Conservation (phyloP, 371 early-diverging fungal genomes). For the Actinomucor elegans region DNA sequence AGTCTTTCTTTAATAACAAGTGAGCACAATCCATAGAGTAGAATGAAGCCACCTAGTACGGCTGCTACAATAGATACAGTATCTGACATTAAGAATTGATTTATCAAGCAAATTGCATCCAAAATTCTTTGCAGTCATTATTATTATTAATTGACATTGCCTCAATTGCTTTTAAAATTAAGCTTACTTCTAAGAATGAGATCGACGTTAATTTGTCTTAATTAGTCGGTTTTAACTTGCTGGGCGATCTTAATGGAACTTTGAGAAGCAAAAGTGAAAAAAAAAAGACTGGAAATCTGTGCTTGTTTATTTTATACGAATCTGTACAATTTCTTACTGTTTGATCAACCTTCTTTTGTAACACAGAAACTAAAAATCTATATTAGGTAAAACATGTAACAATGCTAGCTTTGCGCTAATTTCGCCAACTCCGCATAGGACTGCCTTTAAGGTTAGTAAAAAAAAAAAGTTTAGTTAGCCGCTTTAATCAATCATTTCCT, state of each 20-base stretch:
- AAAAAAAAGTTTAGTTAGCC: too few species aligned
- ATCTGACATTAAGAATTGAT: slow-evolving; percentile 6
- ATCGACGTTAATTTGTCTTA: neutral
- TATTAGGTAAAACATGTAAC: too few species aligned
- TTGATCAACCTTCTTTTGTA: too few species aligned
- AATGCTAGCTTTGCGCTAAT: slow-evolving; percentile 8
- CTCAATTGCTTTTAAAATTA: too few species aligned
- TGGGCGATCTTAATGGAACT: neutral
- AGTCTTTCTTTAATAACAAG: slow-evolving; percentile 86
- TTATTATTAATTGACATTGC: too few species aligned
- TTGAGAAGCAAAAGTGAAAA: neutral
- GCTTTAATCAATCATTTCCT: too few species aligned
- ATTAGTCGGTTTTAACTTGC: neutral
- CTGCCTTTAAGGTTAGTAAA: too few species aligned
- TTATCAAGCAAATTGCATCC: neutral
- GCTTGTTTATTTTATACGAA: neutral
- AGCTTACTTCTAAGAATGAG: neutral
- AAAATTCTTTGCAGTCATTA: too few species aligned
- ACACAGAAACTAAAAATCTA: too few species aligned
- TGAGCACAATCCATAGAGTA: slow-evolving; percentile 82
- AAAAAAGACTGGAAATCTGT: neutral
- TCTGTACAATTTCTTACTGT: neutral
- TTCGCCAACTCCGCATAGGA: slow-evolving; percentile 10
- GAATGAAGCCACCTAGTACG: slow-evolving; percentile 81
- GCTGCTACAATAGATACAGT: slow-evolving; percentile 29